These are phyloP conservation scores for Kockiozyma suomiensis DNA, from an alignment of 805 yeast species.

Conservation along the genomic window DNA sequence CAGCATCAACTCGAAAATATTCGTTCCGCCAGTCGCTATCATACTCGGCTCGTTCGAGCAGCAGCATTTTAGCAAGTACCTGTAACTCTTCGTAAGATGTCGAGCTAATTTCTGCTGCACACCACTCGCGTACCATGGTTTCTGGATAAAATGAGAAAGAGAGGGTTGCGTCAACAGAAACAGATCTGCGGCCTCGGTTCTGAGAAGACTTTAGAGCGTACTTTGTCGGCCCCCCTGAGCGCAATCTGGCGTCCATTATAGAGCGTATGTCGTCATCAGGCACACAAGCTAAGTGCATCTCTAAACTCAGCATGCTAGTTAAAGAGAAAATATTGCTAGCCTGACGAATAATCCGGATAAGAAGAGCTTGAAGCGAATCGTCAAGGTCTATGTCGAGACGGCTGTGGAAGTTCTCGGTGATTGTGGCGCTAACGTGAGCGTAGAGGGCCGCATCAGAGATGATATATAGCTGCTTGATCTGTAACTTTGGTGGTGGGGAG, in stretches of 20 bases:
- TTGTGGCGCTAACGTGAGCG: neutral
- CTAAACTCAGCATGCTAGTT: neutral
- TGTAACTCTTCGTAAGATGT: neutral
- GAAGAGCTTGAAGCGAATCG: neutral
- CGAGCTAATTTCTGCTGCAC: neutral
- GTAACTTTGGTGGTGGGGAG: neutral
- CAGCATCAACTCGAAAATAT: conserved; percentile 6
- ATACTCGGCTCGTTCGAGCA: conserved; percentile 4
- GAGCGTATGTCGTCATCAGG: conserved; percentile 7
- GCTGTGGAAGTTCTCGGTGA: neutral
- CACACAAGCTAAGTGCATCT: conserved; percentile 4
- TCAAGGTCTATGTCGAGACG: conserved; percentile 2
- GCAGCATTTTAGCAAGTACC: neutral
- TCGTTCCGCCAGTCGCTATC: conserved; percentile 4
- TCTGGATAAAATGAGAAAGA: conserved; percentile 8
- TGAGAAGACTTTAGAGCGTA: neutral
- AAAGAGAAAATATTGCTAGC: neutral
- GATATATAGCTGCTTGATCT: neutral
- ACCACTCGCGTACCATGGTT: neutral
- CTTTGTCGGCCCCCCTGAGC: conserved; percentile 1
- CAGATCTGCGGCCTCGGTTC: conserved; percentile 1
- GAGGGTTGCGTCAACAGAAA: neutral
- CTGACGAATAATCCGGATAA: neutral
- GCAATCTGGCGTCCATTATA: conserved; percentile 1
- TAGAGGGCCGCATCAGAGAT: neutral